Evolutionary conservation across 306 rosid species (phyloP), one percentile per base, ranked within the genome.

Genomic region (Casuarina cunninghamiana): DNA sequence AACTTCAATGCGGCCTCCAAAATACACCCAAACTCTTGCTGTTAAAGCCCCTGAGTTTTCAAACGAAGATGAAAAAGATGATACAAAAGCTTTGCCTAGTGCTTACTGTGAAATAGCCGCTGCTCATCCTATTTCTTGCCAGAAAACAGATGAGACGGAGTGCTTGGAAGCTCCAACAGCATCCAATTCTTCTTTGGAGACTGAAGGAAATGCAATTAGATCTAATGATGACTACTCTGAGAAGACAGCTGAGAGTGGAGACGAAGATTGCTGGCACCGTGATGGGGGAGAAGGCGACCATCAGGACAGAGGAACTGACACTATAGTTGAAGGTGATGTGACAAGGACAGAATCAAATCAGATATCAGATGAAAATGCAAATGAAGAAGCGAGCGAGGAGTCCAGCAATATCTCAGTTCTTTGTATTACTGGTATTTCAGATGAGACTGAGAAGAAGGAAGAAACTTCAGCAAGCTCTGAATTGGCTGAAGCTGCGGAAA

Each of bases 11-110:
- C 82, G 72, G 55, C 37, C 85, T 73, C 81, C 86, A 61, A 84
- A 75, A 74, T 78, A 81, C 84, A 39, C 86, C 32, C 85, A 79
- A 77, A 71, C 83, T 75, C 74, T 87, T 35, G 63, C 70, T 0
- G 73, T 89, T 65, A 84, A 83, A 81, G 86, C 93, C 73, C 93
- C 93, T 3, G 96, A 90, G 32, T 86, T 90, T 85, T 76, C 78
- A 73, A 87, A 55, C 77, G 95, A 88, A 70, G 79, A 83, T 80
- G 85, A 66, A 75, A 69, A 50, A 3, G 84, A 71, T 60, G 68
- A 79, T 60, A 39, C 37, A 73, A 61, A 74, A 41, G 80, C 58
- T 61, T 76, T 76, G 39, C 73, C 78, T 7, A 63, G 77, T 53
- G 69, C 53, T 74, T 83, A 73, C 48, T 12, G 37, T 76, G 84